These are phyloP conservation scores for Solanum raphanifolium DNA, from an alignment of 257 asterid species.

Conservation along the genomic window DNA sequence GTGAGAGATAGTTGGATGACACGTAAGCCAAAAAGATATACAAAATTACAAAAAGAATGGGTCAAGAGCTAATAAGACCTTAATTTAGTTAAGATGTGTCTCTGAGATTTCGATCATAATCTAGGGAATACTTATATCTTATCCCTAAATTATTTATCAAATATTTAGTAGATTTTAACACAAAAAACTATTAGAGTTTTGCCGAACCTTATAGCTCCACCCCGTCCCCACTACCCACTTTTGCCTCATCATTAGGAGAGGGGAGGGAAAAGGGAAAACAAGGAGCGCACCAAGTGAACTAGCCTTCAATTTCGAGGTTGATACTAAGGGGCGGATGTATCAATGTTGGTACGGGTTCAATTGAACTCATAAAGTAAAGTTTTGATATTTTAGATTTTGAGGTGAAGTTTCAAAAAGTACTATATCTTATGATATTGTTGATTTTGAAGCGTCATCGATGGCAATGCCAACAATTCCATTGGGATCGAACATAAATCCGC, in stretches of 20 bases:
- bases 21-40: too few species aligned
- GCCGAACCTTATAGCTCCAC: too few species aligned
- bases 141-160: too few species aligned
- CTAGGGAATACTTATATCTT: too few species aligned
- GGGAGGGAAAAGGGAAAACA: background rate
- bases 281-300: background rate
- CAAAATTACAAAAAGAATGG: too few species aligned
- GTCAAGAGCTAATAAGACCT: rapidly evolving
- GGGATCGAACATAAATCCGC: background rate
- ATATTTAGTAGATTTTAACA: background rate
- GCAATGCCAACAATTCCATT: too few species aligned
- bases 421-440: background rate
- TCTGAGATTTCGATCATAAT: too few species aligned
- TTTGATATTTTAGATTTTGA: too few species aligned
- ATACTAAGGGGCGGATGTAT: background rate
- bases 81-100: too few species aligned
- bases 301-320: background rate
- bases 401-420: background rate
- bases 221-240: background rate
- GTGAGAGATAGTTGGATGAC: too few species aligned
- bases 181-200: background rate
- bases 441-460: background rate
- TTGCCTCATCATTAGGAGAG: background rate
- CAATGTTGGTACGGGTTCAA: background rate
- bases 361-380: background rate